Percentiles rank a stretch among this genome's conserved stretches.
These are phyloP conservation scores for Musa itinerans DNA, from an alignment of 176 grass and related monocot species.

Conservation along the genomic window DNA sequence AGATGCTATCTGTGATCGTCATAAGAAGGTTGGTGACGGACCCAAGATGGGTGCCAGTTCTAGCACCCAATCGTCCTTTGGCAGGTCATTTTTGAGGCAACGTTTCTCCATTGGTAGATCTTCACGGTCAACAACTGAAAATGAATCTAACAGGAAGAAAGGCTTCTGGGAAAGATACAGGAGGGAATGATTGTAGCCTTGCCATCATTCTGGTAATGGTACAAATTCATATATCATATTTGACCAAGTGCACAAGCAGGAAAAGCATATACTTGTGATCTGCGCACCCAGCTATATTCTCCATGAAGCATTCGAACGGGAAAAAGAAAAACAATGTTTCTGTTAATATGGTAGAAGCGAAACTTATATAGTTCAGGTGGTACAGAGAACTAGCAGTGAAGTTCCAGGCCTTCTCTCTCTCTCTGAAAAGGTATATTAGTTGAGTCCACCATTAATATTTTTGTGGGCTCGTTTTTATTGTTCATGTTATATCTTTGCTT, in stretches of 20 bases:
- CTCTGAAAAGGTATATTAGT: no score
- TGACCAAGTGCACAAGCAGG: not conserved
- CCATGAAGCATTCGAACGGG: no score
- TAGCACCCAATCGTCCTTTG: constrained; percentile 48
- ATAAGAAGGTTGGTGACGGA: constrained; percentile 21
- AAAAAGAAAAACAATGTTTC: no score
- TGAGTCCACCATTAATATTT: no score
- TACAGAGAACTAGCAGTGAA: no score
- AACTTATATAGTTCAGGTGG: no score
- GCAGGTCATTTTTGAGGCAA: constrained; percentile 41
- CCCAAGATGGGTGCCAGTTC: constrained; percentile 33
- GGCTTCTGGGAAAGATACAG: constrained; percentile 53
- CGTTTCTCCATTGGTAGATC: constrained; percentile 52
- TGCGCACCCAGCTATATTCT: not conserved
- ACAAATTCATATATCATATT: not conserved
- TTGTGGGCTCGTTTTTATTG: no score
- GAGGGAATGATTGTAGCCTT: constrained; percentile 26
- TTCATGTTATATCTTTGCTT: no score
- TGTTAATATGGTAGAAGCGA: no score
- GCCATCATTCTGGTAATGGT: no score
- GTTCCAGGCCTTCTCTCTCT: no score
- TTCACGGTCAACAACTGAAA: constrained; percentile 17
- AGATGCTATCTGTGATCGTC: constrained; percentile 20
- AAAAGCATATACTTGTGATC: not conserved
- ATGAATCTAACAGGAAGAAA: constrained; percentile 44